Base-by-base conservation (phyloP, 768 basidiomycete species). In the Tylopilus felleus region DNA sequence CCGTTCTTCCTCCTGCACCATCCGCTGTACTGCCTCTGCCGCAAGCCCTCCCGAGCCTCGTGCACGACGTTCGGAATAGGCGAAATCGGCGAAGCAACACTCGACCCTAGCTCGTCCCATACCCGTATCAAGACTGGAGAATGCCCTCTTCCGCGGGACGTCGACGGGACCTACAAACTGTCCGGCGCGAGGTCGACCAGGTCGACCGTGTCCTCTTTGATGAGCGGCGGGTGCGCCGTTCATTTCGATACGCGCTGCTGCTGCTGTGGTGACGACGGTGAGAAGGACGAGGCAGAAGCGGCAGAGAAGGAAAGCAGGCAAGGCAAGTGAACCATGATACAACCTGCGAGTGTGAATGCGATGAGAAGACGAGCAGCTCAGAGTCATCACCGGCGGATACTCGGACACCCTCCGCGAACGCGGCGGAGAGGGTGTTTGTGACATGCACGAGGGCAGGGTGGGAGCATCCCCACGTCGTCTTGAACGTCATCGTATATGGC, bases 131-230 rank as follows among this genome's bases (percentile, higher is more conserved):
- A 25, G 19, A 23, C 52, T 2, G 62, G 60, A 5, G 59, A 67
- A 51, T 60, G 60, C 0, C 29, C 29, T 16, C 39, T 44, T 13
- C 51, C 51, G n/a, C 51, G 51, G 13, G 65, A 60, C 5, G 51
- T 49, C 17, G 65, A 48, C 1, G 63, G 64, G 13, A 61, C 58
- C 4, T 51, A 56, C 12, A 63, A 29, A 16, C 42, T 36, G 8
- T 69, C 61, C 14, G 49, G 43, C 8, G 58, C 58, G 6, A 68
- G 21, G 0, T 95, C 83, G 5, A 98, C 80, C 17, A 99, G 76
- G 64, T 99, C 96, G 2, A 98, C 86, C 1, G 95, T 94, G 58
- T 98, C 89, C 2, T 82, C 78, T 14, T 59, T n/a, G 2, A 53
- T 52, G 5, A 70, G 62, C 8, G 70, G 70, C 1, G 53, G 21